Conservation (phyloP, 2,329 filamentous ascomycete species). For the Aspergillus vadensis region DNA sequence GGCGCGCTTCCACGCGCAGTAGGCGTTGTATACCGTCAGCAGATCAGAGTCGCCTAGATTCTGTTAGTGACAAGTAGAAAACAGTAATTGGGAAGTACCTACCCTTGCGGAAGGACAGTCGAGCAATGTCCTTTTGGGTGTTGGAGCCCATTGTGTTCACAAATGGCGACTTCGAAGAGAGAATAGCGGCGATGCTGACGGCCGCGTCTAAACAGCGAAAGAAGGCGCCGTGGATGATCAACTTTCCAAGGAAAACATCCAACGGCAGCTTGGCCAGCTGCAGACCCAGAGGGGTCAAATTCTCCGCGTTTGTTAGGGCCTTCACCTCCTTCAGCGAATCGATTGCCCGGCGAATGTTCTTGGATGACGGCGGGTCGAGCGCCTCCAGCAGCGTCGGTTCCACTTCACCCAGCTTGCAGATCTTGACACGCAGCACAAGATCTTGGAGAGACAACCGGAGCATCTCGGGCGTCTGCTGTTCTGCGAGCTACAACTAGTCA, state of each 20-base stretch:
- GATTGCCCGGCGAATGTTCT: constrained; percentile 90
- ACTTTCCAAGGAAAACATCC: constrained; percentile 92
- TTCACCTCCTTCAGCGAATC: constrained; percentile 92
- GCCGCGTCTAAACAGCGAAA: constrained; percentile 92
- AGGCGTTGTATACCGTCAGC: constrained; percentile 91
- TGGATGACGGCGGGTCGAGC: constrained; percentile 83
- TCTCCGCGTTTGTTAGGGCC: constrained; percentile 77
- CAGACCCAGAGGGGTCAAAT: constrained; percentile 80
- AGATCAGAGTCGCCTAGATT: constrained; percentile 77
- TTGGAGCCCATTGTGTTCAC: constrained; percentile 81
- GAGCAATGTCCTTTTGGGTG: constrained; percentile 76
- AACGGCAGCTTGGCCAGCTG: constrained; percentile 87
- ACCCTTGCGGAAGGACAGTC: constrained; percentile 75
- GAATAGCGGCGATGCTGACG: constrained; percentile 85
- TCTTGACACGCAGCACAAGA: constrained; percentile 92
- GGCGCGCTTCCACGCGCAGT: constrained; percentile 81
- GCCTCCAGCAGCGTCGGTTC: constrained; percentile 86
- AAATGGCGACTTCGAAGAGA: constrained; percentile 95
- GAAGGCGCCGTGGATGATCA: constrained; percentile 81
- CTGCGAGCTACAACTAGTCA: constrained; percentile 63
- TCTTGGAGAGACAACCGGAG: constrained; percentile 91
- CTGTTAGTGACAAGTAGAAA: not conserved
- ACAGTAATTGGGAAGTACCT: not conserved
- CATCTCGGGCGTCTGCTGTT: constrained; percentile 96
- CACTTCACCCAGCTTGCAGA: constrained; percentile 92